These are phyloP conservation scores for Populus davidiana DNA, from an alignment of 345 rosid species.

Conservation along the genomic window DNA sequence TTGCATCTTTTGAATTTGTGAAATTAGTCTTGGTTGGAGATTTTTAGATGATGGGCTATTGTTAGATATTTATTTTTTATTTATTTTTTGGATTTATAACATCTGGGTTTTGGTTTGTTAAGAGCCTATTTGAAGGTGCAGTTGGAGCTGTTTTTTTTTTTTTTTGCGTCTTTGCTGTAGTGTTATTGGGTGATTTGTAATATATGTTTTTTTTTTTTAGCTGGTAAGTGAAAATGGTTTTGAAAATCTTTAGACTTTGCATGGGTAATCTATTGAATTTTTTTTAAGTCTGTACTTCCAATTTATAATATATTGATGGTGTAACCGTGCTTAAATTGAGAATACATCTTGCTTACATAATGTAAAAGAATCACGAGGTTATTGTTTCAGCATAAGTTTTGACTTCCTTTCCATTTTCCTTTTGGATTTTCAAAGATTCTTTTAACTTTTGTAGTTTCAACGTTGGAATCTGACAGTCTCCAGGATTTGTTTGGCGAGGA, in stretches of 20 bases:
- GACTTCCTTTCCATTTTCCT: background rate
- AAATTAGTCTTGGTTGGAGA: background rate
- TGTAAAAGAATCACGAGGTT: background rate
- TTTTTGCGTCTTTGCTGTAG: background rate
- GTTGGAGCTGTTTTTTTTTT: background rate
- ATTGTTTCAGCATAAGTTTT: background rate
- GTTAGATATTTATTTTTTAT: background rate
- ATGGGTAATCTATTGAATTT: background rate
- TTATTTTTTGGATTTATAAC: background rate
- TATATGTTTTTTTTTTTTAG: background rate
- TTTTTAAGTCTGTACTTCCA: background rate
- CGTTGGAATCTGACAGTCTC: conserved; percentile 48
- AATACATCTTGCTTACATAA: background rate
- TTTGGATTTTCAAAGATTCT: background rate
- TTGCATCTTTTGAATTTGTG: background rate
- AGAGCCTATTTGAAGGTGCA: background rate
- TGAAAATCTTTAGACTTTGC: background rate
- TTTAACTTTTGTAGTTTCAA: conserved; percentile 44
- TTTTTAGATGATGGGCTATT: background rate
- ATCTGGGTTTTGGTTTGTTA: background rate
- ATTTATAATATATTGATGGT: background rate
- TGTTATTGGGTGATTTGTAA: background rate
- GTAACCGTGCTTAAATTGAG: background rate
- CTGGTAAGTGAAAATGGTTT: background rate
- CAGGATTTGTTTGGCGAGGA: conserved; percentile 48